Base-by-base conservation (phyloP, 495 filamentous ascomycete species). In the Aspergillus bridgeri region DNA sequence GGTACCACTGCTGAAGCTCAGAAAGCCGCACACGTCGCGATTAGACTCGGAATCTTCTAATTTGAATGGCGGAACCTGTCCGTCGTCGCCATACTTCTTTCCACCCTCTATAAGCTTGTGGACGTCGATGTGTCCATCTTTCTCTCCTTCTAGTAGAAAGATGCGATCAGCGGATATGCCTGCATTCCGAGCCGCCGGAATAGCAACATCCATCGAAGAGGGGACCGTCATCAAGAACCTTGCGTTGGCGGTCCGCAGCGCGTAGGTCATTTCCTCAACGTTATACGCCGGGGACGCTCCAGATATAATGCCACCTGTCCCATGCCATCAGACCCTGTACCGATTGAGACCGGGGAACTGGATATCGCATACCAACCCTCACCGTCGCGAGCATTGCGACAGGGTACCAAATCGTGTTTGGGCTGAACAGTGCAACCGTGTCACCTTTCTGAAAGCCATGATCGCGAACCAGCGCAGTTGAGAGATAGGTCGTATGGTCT, bases 241-340 rank as follows among this genome's bases (percentile, higher is more conserved):
- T 0, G 81, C 79, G 18, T 78, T 66, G 1, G 74, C 77, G 0
- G 72, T 82, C 58, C 79, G 72, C 0, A 86, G 72, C 4, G 82
- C 81, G 65, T 85, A 83, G 1, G 77, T 76, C 82, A 86, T 86
- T 57, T 87, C 83, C 21, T 85, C 82, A 18, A 83, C 65, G 38
- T 81, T 84, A 56, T 86, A 86, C 3, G 80, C 83, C 0, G 84
- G 84, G 0, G 75, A 79, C 3, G 82, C 81, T 6, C 83, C 83
- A 0, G 80, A 81, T 0, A 85, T 76, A 9, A 81, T 68, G 5
- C 78, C 82, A 2, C 66, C 81, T 75, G 42, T 17, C 15, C 24
- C 7, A 27, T 45, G 11, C 27, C 6, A 13, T 29, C 42, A 48
- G 18, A 47, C 3, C 19, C 2, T 48, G 27, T 9, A 18, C 6